Evolutionary conservation across 1,284 basidiomycete genomes (phyloP).

Genomic region (Erythrobasidium hasegawianum): DNA sequence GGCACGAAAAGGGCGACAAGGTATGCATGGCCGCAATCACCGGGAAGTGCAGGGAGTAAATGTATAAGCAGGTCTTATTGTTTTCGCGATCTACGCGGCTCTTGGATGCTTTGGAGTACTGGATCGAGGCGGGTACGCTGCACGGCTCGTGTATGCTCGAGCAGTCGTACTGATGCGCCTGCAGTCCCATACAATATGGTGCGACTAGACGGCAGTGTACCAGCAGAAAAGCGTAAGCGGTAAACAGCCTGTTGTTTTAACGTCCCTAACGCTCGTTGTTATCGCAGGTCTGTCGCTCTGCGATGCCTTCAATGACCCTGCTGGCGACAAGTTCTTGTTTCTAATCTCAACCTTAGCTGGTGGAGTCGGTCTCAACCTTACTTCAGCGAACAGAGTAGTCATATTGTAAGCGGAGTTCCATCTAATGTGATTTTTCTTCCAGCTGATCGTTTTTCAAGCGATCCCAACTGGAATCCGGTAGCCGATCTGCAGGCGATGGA

Average conservation of each 20-base stretch:
- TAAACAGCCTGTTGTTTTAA: not conserved
- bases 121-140: slow-evolving; percentile 56
- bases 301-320: slow-evolving; percentile 68
- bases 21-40: slow-evolving; percentile 38
- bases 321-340: slow-evolving; percentile 62
- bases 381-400: slow-evolving; percentile 74
- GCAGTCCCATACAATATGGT: slow-evolving; percentile 61
- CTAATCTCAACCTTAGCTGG: slow-evolving; percentile 73
- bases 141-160: too few species aligned
- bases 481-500: slow-evolving; percentile 40
- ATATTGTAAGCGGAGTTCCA: slow-evolving; percentile 57
- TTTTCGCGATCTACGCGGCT: slow-evolving; percentile 82
- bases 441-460: slow-evolving; percentile 45
- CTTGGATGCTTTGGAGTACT: slow-evolving; percentile 70
- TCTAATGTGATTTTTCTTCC: slow-evolving; percentile 54
- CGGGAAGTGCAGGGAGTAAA: too few species aligned
- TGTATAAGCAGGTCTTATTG: slow-evolving; percentile 63
- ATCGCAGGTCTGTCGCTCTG: slow-evolving; percentile 70
- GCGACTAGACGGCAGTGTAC: slow-evolving; percentile 64
- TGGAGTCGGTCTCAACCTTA: slow-evolving; percentile 64
- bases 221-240: slow-evolving; percentile 48
- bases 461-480: slow-evolving; percentile 69
- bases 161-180: not conserved
- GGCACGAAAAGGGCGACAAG: slow-evolving; percentile 54
- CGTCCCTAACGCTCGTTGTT: not conserved